Conservation (phyloP, 371 early-diverging fungal species). For the Syncephalastrum monosporum region DNA sequence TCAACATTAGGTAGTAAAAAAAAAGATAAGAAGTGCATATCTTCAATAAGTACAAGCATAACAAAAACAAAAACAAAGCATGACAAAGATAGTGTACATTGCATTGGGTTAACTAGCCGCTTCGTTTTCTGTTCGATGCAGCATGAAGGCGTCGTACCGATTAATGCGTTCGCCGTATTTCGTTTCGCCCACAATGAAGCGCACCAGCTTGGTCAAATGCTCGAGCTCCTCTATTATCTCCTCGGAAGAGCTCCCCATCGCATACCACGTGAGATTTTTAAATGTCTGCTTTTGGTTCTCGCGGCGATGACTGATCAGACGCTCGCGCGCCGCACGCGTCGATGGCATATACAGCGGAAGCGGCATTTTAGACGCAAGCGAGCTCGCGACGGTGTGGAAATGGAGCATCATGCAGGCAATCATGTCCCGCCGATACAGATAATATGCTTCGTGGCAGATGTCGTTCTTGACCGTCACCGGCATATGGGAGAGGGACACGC, state of each 20-base stretch:
- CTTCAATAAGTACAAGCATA: neutral
- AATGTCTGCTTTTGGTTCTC: conserved; percentile 32
- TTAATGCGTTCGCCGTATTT: conserved; percentile 31
- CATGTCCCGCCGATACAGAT: conserved; percentile 53
- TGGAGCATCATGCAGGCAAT: conserved; percentile 40
- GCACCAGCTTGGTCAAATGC: conserved; percentile 32
- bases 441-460: conserved; percentile 32
- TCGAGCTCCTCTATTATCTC: conserved; percentile 63
- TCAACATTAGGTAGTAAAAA: too few relatives aligned
- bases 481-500: conserved; percentile 50
- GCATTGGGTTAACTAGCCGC: too few relatives aligned
- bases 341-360: conserved; percentile 60
- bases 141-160: conserved; percentile 25
- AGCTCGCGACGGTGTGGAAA: conserved; percentile 49
- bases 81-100: too few relatives aligned
- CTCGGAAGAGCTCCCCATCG: conserved; percentile 44
- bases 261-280: conserved; percentile 48
- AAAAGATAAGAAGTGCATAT: neutral
- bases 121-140: neutral
- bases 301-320: conserved; percentile 45
- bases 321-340: conserved; percentile 50
- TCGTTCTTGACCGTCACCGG: conserved; percentile 45
- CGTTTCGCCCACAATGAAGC: conserved; percentile 42
- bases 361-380: conserved; percentile 52
- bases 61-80: too few relatives aligned